A percentile compares a stretch with the other conserved stretches of the same genome.
Evolutionary conservation across 2,329 filamentous ascomycete genomes (phyloP).

Genomic region (Aspergillus candidus): DNA sequence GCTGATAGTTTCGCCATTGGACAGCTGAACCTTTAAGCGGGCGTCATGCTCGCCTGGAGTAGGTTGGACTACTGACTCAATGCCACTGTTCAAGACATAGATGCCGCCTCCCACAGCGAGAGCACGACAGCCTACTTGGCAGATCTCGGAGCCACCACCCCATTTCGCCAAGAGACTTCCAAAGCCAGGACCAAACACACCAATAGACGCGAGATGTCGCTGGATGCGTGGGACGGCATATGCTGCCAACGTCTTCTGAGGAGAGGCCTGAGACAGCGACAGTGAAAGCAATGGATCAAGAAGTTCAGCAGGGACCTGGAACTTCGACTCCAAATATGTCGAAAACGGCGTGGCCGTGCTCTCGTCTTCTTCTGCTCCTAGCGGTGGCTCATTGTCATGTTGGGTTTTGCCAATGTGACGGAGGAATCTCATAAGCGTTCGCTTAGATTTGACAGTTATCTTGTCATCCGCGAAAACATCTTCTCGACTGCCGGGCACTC

Average conservation of each 20-base stretch:
- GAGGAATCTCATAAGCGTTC: slow-evolving; percentile 85
- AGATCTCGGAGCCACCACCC: slow-evolving; percentile 81
- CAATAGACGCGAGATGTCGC: slow-evolving; percentile 78
- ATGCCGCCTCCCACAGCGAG: slow-evolving; percentile 84
- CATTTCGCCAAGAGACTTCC: slow-evolving; percentile 87
- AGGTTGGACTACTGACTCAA: slow-evolving; percentile 37
- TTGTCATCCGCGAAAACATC: slow-evolving; percentile 77
- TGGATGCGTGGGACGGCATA: slow-evolving; percentile 68
- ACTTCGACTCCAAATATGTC: slow-evolving; percentile 45
- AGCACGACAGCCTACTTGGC: slow-evolving; percentile 85
- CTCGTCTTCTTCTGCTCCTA: slow-evolving; percentile 41
- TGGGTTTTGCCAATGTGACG: slow-evolving; percentile 64
- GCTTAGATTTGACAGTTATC: slow-evolving; percentile 75
- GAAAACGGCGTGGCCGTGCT: slow-evolving; percentile 51
- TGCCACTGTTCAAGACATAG: slow-evolving; percentile 74
- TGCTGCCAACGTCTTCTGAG: slow-evolving; percentile 53
- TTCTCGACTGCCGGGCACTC: slow-evolving; percentile 83
- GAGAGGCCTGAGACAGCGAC: slow-evolving; percentile 61
- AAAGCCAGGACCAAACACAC: slow-evolving; percentile 81
- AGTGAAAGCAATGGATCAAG: slow-evolving; percentile 63
- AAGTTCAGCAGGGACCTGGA: slow-evolving; percentile 62
- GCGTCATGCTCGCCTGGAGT: slow-evolving; percentile 10
- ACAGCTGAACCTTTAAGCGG: slow-evolving; percentile 27
- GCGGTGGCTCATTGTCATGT: slow-evolving; percentile 43
- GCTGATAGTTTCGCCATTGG: slow-evolving; percentile 32